phyloP scores from a whole-genome alignment of 768 basidiomycete species.

The Hericium coralloides region DNA sequence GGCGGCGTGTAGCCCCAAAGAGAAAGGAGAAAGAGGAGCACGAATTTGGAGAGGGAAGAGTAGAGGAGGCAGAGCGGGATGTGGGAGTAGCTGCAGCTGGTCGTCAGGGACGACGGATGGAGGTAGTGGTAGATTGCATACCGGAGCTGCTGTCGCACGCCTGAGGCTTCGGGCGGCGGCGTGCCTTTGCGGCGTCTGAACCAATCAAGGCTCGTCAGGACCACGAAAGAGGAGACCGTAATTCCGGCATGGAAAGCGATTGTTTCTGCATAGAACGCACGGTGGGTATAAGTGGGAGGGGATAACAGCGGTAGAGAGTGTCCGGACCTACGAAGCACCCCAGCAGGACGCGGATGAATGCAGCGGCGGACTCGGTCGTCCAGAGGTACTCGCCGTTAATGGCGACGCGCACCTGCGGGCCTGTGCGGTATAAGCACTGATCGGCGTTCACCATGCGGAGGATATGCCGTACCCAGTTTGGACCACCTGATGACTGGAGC shows the following conservation, averaged over 20 bases:
- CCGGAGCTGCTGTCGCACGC: slow-evolving; percentile 10
- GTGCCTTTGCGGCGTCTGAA: slow-evolving; percentile 12
- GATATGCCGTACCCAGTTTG: slow-evolving; percentile 41
- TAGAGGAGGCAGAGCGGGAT: slow-evolving; percentile 76
- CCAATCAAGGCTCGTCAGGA: slow-evolving; percentile 35
- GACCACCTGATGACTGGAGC: slow-evolving; percentile 69
- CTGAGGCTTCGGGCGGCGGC: slow-evolving; percentile 1
- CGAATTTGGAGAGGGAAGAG: slow-evolving; percentile 77
- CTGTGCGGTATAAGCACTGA: not conserved
- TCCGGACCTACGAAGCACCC: slow-evolving; percentile 55
- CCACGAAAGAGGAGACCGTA: slow-evolving; percentile 43
- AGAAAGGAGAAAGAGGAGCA: slow-evolving; percentile 72
- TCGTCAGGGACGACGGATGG: not conserved
- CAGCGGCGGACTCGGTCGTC: slow-evolving; percentile 15
- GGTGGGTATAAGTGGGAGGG: not conserved
- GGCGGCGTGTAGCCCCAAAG: slow-evolving; percentile 57
- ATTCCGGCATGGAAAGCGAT: slow-evolving; percentile 66
- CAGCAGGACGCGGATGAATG: slow-evolving; percentile 50
- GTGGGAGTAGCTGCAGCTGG: slow-evolving; percentile 48
- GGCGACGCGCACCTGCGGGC: not conserved
- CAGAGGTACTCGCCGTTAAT: too few species aligned
- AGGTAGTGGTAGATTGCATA: not conserved
- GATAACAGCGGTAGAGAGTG: not conserved
- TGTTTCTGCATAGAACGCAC: slow-evolving; percentile 43
- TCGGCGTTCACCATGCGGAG: too few species aligned